Conservation (phyloP, 306 rosid genomes). For the Ziziphus jujuba region DNA sequence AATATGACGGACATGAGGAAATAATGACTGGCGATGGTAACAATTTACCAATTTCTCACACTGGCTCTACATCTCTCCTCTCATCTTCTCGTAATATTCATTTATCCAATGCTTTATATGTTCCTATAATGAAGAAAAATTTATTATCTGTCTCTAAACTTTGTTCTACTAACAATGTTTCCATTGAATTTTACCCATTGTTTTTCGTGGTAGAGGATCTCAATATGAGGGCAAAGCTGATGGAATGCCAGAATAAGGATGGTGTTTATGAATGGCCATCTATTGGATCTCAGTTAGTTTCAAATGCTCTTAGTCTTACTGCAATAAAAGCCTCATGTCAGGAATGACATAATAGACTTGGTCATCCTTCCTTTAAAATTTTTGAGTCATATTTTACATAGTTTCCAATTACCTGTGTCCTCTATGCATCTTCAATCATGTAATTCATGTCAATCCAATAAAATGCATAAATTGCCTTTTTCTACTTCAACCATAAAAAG, state of each 20-base stretch:
- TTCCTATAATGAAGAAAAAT: neutral
- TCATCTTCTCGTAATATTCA: no score
- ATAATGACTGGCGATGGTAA: no score
- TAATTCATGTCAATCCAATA: no score
- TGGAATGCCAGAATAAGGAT: neutral
- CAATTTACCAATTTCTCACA: no score
- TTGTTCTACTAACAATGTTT: neutral
- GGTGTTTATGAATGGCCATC: neutral
- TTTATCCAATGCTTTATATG: neutral
- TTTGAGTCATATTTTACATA: no score
- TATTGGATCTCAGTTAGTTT: neutral
- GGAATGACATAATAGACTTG: no score
- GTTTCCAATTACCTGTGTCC: no score
- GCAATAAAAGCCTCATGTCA: no score
- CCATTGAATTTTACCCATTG: neutral
- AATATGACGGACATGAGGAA: neutral
- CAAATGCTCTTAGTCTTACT: neutral
- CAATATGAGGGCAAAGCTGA: neutral
- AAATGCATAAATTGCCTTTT: no score
- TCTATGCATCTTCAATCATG: no score
- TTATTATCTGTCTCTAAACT: neutral
- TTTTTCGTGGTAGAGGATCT: neutral
- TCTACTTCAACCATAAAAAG: neutral
- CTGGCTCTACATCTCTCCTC: no score
- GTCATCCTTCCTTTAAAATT: no score